These are phyloP conservation scores for Plantago lanceolata DNA, from an alignment of 305 asterid species.

Conservation along the genomic window DNA sequence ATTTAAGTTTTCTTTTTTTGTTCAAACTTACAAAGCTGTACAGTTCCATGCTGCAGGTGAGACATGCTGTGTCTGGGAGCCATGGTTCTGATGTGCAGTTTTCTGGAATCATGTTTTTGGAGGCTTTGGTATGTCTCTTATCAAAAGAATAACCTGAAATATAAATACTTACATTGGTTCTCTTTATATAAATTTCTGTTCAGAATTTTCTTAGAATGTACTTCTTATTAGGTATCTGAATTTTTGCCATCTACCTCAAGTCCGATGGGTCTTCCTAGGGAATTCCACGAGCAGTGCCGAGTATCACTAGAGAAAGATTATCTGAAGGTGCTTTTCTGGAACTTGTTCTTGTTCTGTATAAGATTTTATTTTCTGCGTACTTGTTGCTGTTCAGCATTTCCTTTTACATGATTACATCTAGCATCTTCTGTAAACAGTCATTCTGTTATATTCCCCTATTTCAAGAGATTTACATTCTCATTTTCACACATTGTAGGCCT, in stretches of 20 bases:
- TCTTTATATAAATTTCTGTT: conserved; percentile 1
- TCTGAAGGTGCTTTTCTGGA: conserved; percentile 52
- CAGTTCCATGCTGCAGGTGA: conserved; percentile 53
- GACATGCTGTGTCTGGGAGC: conserved; percentile 63
- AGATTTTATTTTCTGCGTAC: conserved; percentile 18
- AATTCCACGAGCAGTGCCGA: conserved; percentile 82
- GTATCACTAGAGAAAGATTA: conserved; percentile 72
- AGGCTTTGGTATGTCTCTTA: conserved; percentile 55
- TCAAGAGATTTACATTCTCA: conserved; percentile 12
- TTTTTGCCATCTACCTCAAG: conserved; percentile 82
- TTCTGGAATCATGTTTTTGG: conserved; percentile 69
- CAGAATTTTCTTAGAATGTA: background rate
- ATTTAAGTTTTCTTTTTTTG: background rate
- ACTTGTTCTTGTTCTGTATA: conserved; percentile 20
- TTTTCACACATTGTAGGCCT: conserved; percentile 40
- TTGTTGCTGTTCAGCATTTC: conserved; percentile 23
- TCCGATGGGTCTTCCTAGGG: conserved; percentile 93
- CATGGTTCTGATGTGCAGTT: conserved; percentile 74
- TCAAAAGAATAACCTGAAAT: conserved; percentile 16
- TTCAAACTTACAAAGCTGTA: conserved; percentile 17
- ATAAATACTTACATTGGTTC: conserved; percentile 20
- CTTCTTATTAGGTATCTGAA: conserved; percentile 69
- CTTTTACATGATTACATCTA: conserved; percentile 19
- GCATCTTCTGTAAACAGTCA: conserved; percentile 23
- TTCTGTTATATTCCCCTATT: conserved; percentile 20